Base-by-base conservation (phyloP, 2,329 filamentous ascomycete genomes). In the Epichloe sibirici region DNA sequence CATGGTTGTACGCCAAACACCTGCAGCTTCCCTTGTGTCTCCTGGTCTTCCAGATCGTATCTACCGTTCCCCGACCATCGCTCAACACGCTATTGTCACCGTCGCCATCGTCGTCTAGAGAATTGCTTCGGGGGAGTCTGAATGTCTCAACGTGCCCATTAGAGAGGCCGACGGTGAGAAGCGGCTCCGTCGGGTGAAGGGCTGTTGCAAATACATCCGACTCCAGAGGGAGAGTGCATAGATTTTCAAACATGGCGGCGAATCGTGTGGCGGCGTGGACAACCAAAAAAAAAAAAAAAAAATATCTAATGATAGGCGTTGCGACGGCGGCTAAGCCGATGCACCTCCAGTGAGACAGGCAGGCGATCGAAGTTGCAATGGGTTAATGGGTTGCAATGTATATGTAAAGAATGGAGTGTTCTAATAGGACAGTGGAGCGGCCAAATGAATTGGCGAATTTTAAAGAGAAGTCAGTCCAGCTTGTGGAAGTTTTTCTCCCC, bases 11-110 rank as follows among this genome's bases (percentile, higher is more conserved):
- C 4, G 78, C 82, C 52, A 97, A 71, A 55, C 82, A 84, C 51
- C 93, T 79, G 65, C 91, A 97, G 75, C 90, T 96, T 12, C 90
- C 91, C 74, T 95, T 95, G 72, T 98, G 93, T 56, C 93, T 79
- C 59, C 83, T 78, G 5, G 93, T 97, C 61, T 81, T 80, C 93
- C 93, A 98, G 55, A 83, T 73, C 0, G 85, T 88, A 59, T 90
- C 86, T 57, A 97, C 86, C 52, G 84, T 81, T 44, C 84, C 86
- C 57, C 79, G 85, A 11, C 88, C 89, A 61, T 76, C 72, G 21
- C 74, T 79, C 23, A 77, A 52, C 2, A 75, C 68, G 57, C 73
- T 80, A 45, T 69, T 68, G 51, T 78, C 73, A 37, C 65, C 72
- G 52, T 75, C 75, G 3, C 56, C 67, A 42, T 79, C 77, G 31